phyloP scores from a whole-genome alignment of 2,329 filamentous ascomycete species.

The Arachnopeziza araneosa region DNA sequence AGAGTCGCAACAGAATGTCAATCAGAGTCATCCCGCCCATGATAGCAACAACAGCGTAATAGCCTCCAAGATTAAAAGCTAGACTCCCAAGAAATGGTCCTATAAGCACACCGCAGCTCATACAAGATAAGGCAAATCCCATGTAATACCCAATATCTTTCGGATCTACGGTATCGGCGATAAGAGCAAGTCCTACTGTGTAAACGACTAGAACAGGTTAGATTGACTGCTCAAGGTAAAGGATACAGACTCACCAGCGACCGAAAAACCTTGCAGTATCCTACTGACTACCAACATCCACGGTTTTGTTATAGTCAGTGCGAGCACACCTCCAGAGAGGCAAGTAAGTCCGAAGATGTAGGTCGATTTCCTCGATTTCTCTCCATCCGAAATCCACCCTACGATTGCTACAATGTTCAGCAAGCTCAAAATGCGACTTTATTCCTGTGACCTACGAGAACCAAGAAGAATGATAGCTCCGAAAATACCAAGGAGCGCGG shows the following conservation, averaged over 20 bases:
- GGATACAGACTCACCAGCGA: conserved; percentile 35
- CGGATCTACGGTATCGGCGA: conserved; percentile 63
- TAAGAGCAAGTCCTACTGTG: conserved; percentile 63
- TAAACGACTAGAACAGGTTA: conserved; percentile 48
- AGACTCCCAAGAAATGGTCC: conserved; percentile 55
- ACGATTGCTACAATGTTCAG: conserved; percentile 2
- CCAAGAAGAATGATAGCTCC: conserved; percentile 3
- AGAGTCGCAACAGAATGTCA: conserved; percentile 52
- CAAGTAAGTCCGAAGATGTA: conserved; percentile 5
- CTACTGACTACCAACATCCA: conserved; percentile 50
- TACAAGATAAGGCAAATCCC: conserved; percentile 42
- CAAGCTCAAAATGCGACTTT: not conserved
- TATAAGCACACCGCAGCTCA: conserved; percentile 58
- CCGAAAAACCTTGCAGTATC: conserved; percentile 60
- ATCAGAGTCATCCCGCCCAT: conserved; percentile 45
- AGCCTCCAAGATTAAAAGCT: conserved; percentile 50
- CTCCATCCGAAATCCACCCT: conserved; percentile 2
- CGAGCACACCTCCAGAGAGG: not conserved
- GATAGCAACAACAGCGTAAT: conserved; percentile 51
- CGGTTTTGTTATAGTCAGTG: not conserved
- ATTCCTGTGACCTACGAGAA: not conserved
- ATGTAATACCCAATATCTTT: conserved; percentile 57
- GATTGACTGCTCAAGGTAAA: not conserved
- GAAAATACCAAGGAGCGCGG: conserved; percentile 5
- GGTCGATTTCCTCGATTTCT: not conserved